Evolutionary conservation across 2,329 filamentous ascomycete genomes (phyloP), one percentile per base, ranked within the genome.

Genomic region (Paraphaeosphaeria sporulosa): DNA sequence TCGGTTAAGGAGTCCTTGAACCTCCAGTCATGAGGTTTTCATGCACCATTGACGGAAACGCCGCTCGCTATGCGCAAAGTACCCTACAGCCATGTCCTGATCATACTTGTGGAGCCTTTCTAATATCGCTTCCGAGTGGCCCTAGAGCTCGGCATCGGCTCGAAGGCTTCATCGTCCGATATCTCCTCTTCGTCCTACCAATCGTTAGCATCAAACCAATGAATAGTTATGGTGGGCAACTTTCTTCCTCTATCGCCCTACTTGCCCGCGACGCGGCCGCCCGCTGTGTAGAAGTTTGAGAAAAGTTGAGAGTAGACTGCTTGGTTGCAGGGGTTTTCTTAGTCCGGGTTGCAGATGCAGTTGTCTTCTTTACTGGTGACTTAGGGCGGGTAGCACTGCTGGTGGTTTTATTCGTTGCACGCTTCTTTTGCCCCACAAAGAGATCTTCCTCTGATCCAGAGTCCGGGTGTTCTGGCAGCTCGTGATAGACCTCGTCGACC

Each of bases 261-360:
- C 71, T 76, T 32, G 64, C 61, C 8, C 72, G 65, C 44, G 69
- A 63, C 32, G 61, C 62, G 38, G 68, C 57, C 40, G 66, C 77
- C 38, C 74, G 70, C 60, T 76, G 73, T 6, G 73, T 73, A 6
- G 74, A 64, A 19, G 76, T 47, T 53, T 81, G 78, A 7, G 78
- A 79, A 60, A 81, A 82, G 59, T 75, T 78, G 49, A 82, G 64
- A 12, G 74, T 81, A 0, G 78, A 74, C 65, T 82, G 80, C 49
- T 72, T 79, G 43, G 62, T 65, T 1, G 65, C 53, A 34, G 71
- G 54, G 12, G 69, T 60, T 53, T 67, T 70, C 55, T 66, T 70
- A 15, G 68, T 58, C 36, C 70, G 61, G 42, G 65, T 50, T n/a
- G 66, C 23, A 40, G 65, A 50, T n/a, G 66, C 25, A 27, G 64